A percentile compares a stretch with the other conserved stretches of the same genome.
Conservation (phyloP, 768 basidiomycete genomes). For the Termitomyces sp. region DNA sequence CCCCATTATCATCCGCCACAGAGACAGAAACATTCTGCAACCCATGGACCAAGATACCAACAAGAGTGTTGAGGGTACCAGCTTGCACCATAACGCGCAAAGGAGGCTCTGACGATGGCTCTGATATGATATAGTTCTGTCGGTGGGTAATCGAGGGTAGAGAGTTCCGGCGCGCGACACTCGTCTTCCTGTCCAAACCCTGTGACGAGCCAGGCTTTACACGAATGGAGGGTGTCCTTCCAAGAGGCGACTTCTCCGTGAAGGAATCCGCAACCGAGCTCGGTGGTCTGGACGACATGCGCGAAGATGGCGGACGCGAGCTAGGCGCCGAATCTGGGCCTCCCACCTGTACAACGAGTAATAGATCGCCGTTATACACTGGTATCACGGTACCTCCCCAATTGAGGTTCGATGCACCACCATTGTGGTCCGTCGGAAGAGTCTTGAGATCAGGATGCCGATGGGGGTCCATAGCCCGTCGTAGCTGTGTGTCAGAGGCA, state of each 20-base stretch:
- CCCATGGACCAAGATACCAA: conserved; percentile 75
- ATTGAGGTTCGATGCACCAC: conserved; percentile 36
- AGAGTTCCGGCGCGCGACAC: conserved; percentile 70
- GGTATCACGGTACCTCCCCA: conserved; percentile 69
- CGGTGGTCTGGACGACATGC: conserved; percentile 65
- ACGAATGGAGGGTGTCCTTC: conserved; percentile 71
- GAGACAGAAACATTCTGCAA: conserved; percentile 74
- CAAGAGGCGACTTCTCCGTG: conserved; percentile 36
- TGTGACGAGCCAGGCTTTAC: conserved; percentile 70
- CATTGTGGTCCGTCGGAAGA: conserved; percentile 27
- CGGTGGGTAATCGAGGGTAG: conserved; percentile 72
- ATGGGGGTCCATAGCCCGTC: conserved; percentile 50
- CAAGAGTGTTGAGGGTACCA: conserved; percentile 71
- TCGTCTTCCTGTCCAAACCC: conserved; percentile 73
- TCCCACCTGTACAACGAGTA: conserved; percentile 62
- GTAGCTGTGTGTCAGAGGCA: conserved; percentile 54
- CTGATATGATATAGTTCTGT: conserved; percentile 53
- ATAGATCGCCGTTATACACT: conserved; percentile 69
- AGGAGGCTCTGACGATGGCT: conserved; percentile 66
- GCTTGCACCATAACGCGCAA: conserved; percentile 76
- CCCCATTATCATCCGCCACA: conserved; percentile 84
- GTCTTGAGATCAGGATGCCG: conserved; percentile 34
- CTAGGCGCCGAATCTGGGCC: conserved; percentile 40
- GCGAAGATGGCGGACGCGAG: conserved; percentile 59
- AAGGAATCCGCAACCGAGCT: conserved; percentile 52